Percentiles rank a stretch among this genome's conserved stretches.
Conservation (phyloP, 306 rosid genomes). For the Cicer bijugum region DNA sequence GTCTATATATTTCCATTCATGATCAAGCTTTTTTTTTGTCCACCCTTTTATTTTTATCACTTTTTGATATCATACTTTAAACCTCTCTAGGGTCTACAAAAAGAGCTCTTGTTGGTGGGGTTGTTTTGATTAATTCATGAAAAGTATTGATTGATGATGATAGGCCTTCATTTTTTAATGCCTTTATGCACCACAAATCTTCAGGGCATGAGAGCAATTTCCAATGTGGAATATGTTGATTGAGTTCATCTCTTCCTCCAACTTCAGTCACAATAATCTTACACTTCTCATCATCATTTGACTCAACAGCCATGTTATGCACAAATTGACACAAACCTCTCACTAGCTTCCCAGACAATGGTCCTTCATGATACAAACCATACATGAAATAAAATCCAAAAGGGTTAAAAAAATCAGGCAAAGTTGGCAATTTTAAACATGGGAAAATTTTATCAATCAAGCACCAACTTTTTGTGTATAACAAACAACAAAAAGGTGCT, state of each 20-base stretch:
- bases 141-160: constrained; percentile 34
- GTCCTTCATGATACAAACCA: constrained; percentile 76
- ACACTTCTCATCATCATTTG: constrained; percentile 55
- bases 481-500: constrained; percentile 69
- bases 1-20: constrained; percentile 12
- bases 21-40: constrained; percentile 19
- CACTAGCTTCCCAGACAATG: constrained; percentile 71
- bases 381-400: constrained; percentile 94
- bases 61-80: constrained; percentile 47
- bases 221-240: constrained; percentile 84
- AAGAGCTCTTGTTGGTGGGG: constrained; percentile 68
- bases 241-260: constrained; percentile 62
- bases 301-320: constrained; percentile 70
- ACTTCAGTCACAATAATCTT: constrained; percentile 80
- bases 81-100: constrained; percentile 99
- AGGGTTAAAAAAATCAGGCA: constrained; percentile 74
- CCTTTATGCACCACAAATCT: constrained; percentile 94
- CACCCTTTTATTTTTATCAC: neutral
- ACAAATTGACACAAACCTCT: constrained; percentile 67
- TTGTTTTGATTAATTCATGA: constrained; percentile 60
- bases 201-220: constrained; percentile 72
- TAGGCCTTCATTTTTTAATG: constrained; percentile 61
- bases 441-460: constrained; percentile 76
- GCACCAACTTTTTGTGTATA: constrained; percentile 66
- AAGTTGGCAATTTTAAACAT: constrained; percentile 63